Conservation (phyloP, 2,329 filamentous ascomycete species). For the Fusarium poae region DNA sequence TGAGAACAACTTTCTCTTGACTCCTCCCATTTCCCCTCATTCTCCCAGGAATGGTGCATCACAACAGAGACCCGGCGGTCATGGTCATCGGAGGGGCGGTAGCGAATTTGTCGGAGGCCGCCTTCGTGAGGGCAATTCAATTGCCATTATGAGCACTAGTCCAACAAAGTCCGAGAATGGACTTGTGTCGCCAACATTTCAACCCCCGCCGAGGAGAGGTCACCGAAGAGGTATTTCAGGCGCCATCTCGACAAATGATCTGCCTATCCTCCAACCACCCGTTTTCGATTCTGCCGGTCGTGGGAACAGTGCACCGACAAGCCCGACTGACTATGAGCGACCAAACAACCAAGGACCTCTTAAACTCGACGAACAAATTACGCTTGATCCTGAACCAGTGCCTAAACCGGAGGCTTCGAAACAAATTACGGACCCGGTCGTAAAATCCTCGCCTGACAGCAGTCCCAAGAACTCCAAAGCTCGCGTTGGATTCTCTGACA, state of each 20-base stretch:
- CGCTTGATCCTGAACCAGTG: constrained; percentile 13
- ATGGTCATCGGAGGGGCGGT: constrained; percentile 82
- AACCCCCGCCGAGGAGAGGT: constrained; percentile 66
- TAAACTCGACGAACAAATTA: constrained; percentile 11
- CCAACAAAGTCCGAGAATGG: constrained; percentile 74
- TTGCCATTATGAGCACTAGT: constrained; percentile 75
- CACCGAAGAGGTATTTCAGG: constrained; percentile 80
- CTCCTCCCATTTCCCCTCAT: constrained; percentile 68
- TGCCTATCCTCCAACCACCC: constrained; percentile 75
- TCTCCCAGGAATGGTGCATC: constrained; percentile 66
- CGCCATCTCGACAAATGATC: constrained; percentile 86
- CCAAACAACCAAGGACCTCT: constrained; percentile 40
- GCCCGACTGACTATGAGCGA: constrained; percentile 63
- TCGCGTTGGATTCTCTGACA: constrained; percentile 86
- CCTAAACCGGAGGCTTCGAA: constrained; percentile 10
- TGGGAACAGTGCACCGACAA: constrained; percentile 74
- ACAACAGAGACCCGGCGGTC: constrained; percentile 70
- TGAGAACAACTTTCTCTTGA: constrained; percentile 58
- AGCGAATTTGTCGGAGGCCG: constrained; percentile 90
- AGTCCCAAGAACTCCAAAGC: constrained; percentile 62
- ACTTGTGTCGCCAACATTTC: constrained; percentile 68
- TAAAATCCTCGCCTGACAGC: constrained; percentile 15
- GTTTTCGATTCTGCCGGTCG: constrained; percentile 63
- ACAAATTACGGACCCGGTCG: constrained; percentile 6
- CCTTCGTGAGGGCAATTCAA: constrained; percentile 67